Evolutionary conservation across 2,329 filamentous ascomycete genomes (phyloP), one percentile per base, ranked within the genome.

Genomic region (Trichoderma sp.): DNA sequence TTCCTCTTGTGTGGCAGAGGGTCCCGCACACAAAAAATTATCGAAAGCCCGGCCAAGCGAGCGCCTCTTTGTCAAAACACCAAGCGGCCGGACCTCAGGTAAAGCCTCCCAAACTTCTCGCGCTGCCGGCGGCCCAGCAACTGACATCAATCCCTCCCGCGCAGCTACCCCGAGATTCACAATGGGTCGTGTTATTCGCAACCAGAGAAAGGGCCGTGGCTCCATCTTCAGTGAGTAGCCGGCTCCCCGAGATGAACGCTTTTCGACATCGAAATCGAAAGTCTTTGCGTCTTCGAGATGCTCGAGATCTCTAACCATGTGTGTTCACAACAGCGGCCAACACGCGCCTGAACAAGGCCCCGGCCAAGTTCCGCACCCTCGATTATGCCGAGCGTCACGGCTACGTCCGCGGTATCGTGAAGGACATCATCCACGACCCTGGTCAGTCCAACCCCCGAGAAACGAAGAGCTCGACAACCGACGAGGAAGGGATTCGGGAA

Each of bases 341-440:
- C 84, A 93, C 90, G 83, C 90, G 91, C 83, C 88, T 98, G 79
- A 94, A 95, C 86, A 97, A 98, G 89, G 79, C 78, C 67, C 79
- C 78, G 67, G 81, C 94, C 78, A 91, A 96, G 85, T 98, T 99
- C 90, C 88, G 95, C 83, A 92, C 88, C 75, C 91, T 97, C 88
- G 95, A 99, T 82, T 99, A 87, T 82, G 89, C 93, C 80, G 93
- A 97, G 86, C 89, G 92, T 80, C 94, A 98, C 88, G 95, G 95
- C 77, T 99, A 99, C 86, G 85, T 96, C 79, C 92, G 95, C 76
- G 95, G 95, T 83, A 88, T 98, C 72, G 93, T 99, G 80, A 97
- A 95, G 89, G 92, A 98, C 79, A 97, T 98, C 83, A 91, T 99
- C 83, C 95, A 99, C 89, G 95, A 99, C 84, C 88, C 93, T 76